phyloP scores from a whole-genome alignment of 2,329 filamentous ascomycete genomes.

The Phyllosticta ampelicida region DNA sequence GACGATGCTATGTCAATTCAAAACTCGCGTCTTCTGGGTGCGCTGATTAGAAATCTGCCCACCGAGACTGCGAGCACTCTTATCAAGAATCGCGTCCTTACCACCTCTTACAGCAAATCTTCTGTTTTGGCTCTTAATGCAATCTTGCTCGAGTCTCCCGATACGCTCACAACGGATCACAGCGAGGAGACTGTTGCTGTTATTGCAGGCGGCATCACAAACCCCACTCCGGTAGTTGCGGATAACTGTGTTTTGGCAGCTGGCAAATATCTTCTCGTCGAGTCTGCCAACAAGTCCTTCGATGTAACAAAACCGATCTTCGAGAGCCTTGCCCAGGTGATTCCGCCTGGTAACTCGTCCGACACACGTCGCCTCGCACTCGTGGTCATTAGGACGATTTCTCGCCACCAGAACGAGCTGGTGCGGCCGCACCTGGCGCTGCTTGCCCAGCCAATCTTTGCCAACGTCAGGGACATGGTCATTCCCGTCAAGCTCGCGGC shows the following conservation, averaged over 20 bases:
- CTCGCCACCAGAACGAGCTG: slow-evolving; percentile 67
- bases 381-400: slow-evolving; percentile 77
- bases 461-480: slow-evolving; percentile 77
- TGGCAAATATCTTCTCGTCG: slow-evolving; percentile 75
- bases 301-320: slow-evolving; percentile 73
- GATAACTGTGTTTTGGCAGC: slow-evolving; percentile 84
- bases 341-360: slow-evolving; percentile 65
- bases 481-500: slow-evolving; percentile 94
- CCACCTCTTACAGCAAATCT: slow-evolving; percentile 60
- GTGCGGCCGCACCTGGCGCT: slow-evolving; percentile 70
- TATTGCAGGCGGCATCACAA: slow-evolving; percentile 67
- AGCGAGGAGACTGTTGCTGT: slow-evolving; percentile 64
- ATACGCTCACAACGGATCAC: slow-evolving; percentile 56
- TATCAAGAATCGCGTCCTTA: slow-evolving; percentile 65
- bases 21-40: slow-evolving; percentile 80
- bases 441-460: slow-evolving; percentile 77
- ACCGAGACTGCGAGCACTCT: slow-evolving; percentile 53
- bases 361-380: slow-evolving; percentile 80
- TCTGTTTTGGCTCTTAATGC: slow-evolving; percentile 84
- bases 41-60: slow-evolving; percentile 77
- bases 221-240: slow-evolving; percentile 63
- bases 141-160: slow-evolving; percentile 69
- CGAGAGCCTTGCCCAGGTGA: slow-evolving; percentile 61
- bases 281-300: slow-evolving; percentile 54
- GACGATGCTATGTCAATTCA: slow-evolving; percentile 75